Base-by-base conservation (phyloP, 345 rosid species). In the Cardamine chenopodiifolia region DNA sequence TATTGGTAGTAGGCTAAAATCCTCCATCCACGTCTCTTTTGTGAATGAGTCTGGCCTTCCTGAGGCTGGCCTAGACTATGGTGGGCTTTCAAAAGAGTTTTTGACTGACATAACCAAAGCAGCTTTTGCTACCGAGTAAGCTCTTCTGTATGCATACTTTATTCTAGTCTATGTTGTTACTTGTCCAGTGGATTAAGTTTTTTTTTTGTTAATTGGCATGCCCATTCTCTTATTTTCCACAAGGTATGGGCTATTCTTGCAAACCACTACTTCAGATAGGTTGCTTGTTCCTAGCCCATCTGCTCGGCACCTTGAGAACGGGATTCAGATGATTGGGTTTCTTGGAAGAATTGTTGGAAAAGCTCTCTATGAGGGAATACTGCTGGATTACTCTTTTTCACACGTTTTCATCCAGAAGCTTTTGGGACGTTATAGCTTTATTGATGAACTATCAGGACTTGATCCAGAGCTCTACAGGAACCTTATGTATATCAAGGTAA, bases 61-160 rank as follows among this genome's bases (percentile, higher is more conserved):
- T 45, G 98, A 94, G 85, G 97, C 98, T 67, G 98, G 98, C 79
- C 85, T 94, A 72, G 98, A 94, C 83, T 91, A 90, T 81, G 98
- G 98, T 72, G 98, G 98, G 65, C 83, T 91, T 75, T 94, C 97
- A 19, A 94, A 94, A 76, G 98, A 94, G 84, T 94, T 94, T 79
- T 68, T 94, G 74, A 94, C 98, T 71, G 98, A 94, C 81, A 85
- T 94, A 74, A 90, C 98, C 70, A 94, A 94, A 81, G 80, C 91
- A 62, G 93, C 91, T 70, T 94, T 94, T 84, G 82, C 97, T 52
- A 87, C 97, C 0, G 96, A 91, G 97, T 94, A 89, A 82, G 96
- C 86, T 79, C 76, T 66, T 62, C 54, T 20, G 29, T 39, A 19
- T 69, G 67, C 25, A 52, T 45, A 12, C 60, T n/a, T 47, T 29